Base-by-base conservation (phyloP, 495 filamentous ascomycete species). In the Letharia columbiana region DNA sequence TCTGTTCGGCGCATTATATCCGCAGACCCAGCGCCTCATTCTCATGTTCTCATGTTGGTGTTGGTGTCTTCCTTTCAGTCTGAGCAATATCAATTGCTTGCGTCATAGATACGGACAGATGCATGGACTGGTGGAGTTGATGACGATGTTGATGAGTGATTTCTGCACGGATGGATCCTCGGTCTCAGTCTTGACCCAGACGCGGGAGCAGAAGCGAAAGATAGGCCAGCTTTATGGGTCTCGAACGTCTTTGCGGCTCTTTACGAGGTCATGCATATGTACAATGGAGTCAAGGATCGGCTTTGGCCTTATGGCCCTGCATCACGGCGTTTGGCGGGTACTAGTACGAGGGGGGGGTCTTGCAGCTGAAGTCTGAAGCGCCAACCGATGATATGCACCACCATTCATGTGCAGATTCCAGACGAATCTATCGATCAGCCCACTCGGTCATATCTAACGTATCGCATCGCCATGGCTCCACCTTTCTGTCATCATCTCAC, bases 151-250 rank as follows among this genome's bases (percentile, higher is more conserved):
- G 33, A 54, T 15, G 50, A 17, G 12, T 54, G 50, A 31, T 33
- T 23, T 3, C 10, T 17, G 23, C n/a, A 15, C 6, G 12, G 12
- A 18, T 1, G 23, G 28, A 31, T 8, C 4, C 12, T 0, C 10
- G 23, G 50, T 33, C 8, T 13, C 54, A 37, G 15, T 37, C 54
- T 57, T 57, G 17, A 20, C 33, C 54, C 7, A 57, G 31, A 57
- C 33, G 33, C 37, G 54, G 54, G 54, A 57, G 54, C 10, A 37
- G 54, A 57, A 57, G 54, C 54, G 54, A 57, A 57, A 57, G 54
- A 37, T 37, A 57, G 17, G 17, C 33, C 54, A 18, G 33, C 31
- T 37, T 7, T 9, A 37, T n/a, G 54, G 33, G 54, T n/a, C 54
- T 57, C 31, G 54, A 57, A 18, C 54, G 54, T 57, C 11, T 13